phyloP scores from a whole-genome alignment of 768 basidiomycete species.

The Kwoniella shandongensis region DNA sequence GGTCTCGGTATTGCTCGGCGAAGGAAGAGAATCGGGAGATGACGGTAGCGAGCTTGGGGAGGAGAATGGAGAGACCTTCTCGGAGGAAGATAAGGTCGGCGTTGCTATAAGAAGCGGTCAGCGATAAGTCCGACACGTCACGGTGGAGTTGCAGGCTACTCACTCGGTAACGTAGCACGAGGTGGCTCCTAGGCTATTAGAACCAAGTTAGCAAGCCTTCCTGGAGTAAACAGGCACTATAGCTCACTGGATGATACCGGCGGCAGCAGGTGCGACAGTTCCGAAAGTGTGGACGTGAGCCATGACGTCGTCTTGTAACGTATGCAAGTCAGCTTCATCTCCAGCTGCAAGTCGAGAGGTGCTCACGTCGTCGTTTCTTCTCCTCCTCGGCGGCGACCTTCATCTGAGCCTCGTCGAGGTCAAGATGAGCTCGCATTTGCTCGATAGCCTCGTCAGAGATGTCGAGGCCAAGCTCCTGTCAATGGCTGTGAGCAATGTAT shows the following conservation, averaged over 20 bases:
- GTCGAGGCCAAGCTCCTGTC: constrained; percentile 75
- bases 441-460: constrained; percentile 87
- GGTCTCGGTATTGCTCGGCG: constrained; percentile 76
- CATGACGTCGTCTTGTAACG: constrained; percentile 80
- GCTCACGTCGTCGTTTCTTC: constrained; percentile 78
- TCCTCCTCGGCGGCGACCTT: constrained; percentile 88
- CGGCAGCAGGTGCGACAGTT: constrained; percentile 85
- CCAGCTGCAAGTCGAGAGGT: neutral
- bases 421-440: constrained; percentile 92
- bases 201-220: too few relatives aligned
- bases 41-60: constrained; percentile 82
- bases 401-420: constrained; percentile 84
- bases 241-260: constrained; percentile 88
- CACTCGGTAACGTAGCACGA: constrained; percentile 99
- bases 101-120: constrained; percentile 63
- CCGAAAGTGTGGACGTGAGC: constrained; percentile 99
- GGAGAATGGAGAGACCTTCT: constrained; percentile 75
- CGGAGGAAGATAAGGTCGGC: constrained; percentile 97
- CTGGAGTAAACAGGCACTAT: too few relatives aligned
- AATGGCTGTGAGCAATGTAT: too few relatives aligned
- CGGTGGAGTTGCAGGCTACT: constrained; percentile 42
- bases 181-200: constrained; percentile 79
- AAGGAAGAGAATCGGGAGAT: constrained; percentile 85
- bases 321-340: constrained; percentile 7
- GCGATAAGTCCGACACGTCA: neutral